Evolutionary conservation across 768 basidiomycete species (phyloP).

Genomic region (Termitomyces heimii): DNA sequence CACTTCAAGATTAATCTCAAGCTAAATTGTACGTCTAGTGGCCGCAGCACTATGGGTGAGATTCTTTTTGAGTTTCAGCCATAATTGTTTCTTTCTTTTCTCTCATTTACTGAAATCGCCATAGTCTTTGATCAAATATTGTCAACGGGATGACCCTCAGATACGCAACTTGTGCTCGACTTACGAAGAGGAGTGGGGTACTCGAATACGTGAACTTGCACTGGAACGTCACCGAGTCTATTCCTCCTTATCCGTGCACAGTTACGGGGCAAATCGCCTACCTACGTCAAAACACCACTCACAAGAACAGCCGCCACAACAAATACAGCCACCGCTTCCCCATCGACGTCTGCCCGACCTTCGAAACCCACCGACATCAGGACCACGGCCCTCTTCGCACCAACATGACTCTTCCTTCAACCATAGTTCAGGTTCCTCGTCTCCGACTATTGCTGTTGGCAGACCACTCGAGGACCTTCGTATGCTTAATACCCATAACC

Average conservation of each 20-base stretch:
- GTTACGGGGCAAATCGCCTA: slow-evolving; percentile 12
- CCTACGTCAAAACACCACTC: slow-evolving; percentile 7
- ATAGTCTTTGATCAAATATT: slow-evolving; percentile 64
- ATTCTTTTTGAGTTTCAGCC: slow-evolving; percentile 3
- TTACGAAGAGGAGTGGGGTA: slow-evolving; percentile 65
- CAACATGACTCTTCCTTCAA: slow-evolving; percentile 23
- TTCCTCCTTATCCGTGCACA: slow-evolving; percentile 25
- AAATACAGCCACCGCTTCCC: slow-evolving; percentile 9
- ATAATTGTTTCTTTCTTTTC: slow-evolving; percentile 2
- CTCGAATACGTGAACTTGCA: slow-evolving; percentile 45
- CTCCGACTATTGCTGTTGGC: slow-evolving; percentile 24
- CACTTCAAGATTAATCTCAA: not conserved
- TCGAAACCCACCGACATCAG: slow-evolving; percentile 19
- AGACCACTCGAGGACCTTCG: slow-evolving; percentile 30
- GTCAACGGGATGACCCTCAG: slow-evolving; percentile 46
- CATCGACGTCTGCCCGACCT: slow-evolving; percentile 27
- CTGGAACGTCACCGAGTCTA: slow-evolving; percentile 28
- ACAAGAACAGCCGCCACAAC: slow-evolving; percentile 18
- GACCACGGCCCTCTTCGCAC: slow-evolving; percentile 21
- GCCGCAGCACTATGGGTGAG: slow-evolving; percentile 59
- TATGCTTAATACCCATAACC: slow-evolving; percentile 19
- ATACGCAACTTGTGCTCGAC: slow-evolving; percentile 55
- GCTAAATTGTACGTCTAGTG: slow-evolving; percentile 34
- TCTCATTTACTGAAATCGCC: not conserved
- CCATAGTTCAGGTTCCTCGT: slow-evolving; percentile 20